phyloP scores from a whole-genome alignment of 805 yeast genomes.

The Priceomyces haplophilus region DNA sequence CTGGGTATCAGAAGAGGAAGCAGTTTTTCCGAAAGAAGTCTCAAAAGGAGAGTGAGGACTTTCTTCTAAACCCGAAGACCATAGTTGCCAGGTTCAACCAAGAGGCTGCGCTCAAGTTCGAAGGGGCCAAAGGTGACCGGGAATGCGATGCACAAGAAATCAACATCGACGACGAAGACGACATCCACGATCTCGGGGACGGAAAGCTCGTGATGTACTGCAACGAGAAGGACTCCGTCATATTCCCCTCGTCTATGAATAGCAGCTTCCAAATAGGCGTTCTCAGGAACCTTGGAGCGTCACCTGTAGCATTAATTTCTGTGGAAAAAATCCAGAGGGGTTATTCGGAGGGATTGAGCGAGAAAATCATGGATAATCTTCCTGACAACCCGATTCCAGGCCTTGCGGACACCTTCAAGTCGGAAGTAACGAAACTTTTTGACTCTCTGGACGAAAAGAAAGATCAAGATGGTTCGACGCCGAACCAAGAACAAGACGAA shows the following conservation, averaged over 20 bases:
- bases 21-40: constrained; percentile 27
- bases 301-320: constrained; percentile 39
- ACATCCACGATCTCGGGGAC: constrained; percentile 27
- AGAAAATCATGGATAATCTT: constrained; percentile 29
- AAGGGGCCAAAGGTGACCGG: constrained; percentile 9
- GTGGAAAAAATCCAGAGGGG: constrained; percentile 54
- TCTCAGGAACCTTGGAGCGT: constrained; percentile 34
- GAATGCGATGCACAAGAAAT: constrained; percentile 12
- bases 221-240: constrained; percentile 43
- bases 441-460: constrained; percentile 18
- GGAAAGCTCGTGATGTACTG: constrained; percentile 39
- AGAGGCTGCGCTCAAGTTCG: constrained; percentile 3
- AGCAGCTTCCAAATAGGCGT: constrained; percentile 35
- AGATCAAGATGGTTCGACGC: constrained; percentile 7
- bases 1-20: constrained; percentile 41
- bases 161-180: constrained; percentile 23
- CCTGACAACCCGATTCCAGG: constrained; percentile 32
- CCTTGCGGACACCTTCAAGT: constrained; percentile 29
- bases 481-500: constrained; percentile 12
- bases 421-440: constrained; percentile 26
- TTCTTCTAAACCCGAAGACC: constrained; percentile 6
- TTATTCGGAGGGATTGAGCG: constrained; percentile 32
- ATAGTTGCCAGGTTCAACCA: constrained; percentile 16
- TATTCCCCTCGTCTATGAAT: constrained; percentile 45
- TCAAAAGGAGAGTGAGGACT: constrained; percentile 5